A percentile compares a stretch with the other conserved stretches of the same genome.
Evolutionary conservation across 2,329 filamentous ascomycete species (phyloP).

Genomic region (Lecanosticta acicola): DNA sequence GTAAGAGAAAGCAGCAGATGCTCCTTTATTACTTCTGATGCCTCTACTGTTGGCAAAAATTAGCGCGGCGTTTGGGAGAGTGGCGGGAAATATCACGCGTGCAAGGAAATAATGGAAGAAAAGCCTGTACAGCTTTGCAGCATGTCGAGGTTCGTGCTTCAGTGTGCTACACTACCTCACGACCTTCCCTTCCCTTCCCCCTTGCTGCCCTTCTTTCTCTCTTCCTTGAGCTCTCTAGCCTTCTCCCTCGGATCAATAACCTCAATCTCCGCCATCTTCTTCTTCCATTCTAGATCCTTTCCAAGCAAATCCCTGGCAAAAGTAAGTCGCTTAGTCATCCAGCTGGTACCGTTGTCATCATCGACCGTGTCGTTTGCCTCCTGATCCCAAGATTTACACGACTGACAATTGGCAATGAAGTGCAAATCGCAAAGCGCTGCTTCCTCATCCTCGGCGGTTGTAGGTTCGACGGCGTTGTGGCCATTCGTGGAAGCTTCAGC

Average conservation of each 20-base stretch:
- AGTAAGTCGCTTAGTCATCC: constrained; percentile 79
- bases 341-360: constrained; percentile 54
- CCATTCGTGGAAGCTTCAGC: constrained; percentile 7
- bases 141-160: no score
- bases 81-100: no score
- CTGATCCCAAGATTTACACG: constrained; percentile 72
- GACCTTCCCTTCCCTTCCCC: constrained; percentile 7
- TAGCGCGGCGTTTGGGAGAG: constrained; percentile 6
- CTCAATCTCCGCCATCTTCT: constrained; percentile 78
- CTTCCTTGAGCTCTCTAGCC: constrained; percentile 25
- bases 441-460: constrained; percentile 60
- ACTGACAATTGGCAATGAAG: constrained; percentile 93
- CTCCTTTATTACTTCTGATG: no score
- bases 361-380: constrained; percentile 52
- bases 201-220: constrained; percentile 21
- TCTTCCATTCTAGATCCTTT: constrained; percentile 84
- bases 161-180: background rate
- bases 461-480: constrained; percentile 22
- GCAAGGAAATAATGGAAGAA: background rate
- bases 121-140: no score
- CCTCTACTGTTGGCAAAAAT: background rate
- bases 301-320: constrained; percentile 87
- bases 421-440: constrained; percentile 82
- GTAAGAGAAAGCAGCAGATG: no score
- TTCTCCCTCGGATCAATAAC: constrained; percentile 65